Evolutionary conservation across 306 rosid genomes (phyloP), one percentile per base, ranked within the genome.

Genomic region (Prunus mongolica): DNA sequence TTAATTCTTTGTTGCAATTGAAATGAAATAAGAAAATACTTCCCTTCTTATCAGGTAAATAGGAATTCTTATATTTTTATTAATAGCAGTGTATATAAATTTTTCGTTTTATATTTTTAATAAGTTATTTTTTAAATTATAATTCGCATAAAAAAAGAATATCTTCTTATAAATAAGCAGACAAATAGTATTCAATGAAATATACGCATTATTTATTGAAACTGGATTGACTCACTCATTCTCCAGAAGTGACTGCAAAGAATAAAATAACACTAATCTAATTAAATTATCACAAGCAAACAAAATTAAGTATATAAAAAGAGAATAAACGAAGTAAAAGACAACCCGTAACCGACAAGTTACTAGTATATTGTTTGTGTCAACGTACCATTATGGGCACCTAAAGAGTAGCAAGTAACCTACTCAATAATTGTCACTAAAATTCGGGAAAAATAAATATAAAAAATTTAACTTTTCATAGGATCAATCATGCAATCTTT

Each of bases 341-440:
- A 47, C 72, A 68, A 68, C 12, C 55, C 51, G 18, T n/a, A 41
- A 0, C 20, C n/a, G 38, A 25, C 67, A 27, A 62, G 67, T 62
- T 28, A 62, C 28, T 55, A 2, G 2, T 5, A 11, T 20, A 9
- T 24, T 56, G 61, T 2, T 5, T 19, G 25, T 16, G 62, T 56
- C 28, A 20, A 56, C 20, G 13, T 56, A 49, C 15, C 16, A 49
- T 38, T 1, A 49, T 49, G 15, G 52, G 6, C 12, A 60, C 65
- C 34, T 24, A 60, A 3, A 20, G 20, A 5, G 70, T 13, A 58
- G 12, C 4, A 24, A 25, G 8, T 4, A 60, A 27, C 27, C 47
- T 68, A 51, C 63, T 50, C 80, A 73, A 74, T 80, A 47, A 78
- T 60, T 76, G 77, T 5, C 27, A 9, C 41, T 1, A 68, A 79